Conservation (phyloP, 2,329 filamentous ascomycete species). For the Graphiopsis chlorocephala region DNA sequence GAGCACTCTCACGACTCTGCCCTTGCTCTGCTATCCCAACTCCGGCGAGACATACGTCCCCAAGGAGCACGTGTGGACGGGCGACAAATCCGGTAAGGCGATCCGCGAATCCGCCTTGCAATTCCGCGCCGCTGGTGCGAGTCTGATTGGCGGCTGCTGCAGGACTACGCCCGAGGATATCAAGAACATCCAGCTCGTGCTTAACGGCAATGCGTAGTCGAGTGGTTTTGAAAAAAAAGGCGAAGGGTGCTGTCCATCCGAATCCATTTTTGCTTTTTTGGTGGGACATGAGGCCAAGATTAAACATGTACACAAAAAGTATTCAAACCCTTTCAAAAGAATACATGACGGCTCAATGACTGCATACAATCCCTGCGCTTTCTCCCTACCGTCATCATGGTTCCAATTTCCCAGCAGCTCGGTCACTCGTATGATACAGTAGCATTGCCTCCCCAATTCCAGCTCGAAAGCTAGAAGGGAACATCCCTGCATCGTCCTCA, state of each 20-base stretch:
- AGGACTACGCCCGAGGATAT: conserved; percentile 44
- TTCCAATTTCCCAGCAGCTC: not conserved
- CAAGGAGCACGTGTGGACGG: conserved; percentile 15
- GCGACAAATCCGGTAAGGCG: conserved; percentile 20
- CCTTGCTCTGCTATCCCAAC: conserved; percentile 44
- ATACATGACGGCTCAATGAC: too few relatives aligned
- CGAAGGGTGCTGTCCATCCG: too few relatives aligned
- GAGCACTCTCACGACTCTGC: conserved; percentile 31
- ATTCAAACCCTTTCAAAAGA: too few relatives aligned
- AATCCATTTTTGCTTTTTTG: too few relatives aligned
- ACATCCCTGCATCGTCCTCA: not conserved
- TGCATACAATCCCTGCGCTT: too few relatives aligned
- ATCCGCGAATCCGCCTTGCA: conserved; percentile 26
- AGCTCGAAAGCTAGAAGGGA: not conserved
- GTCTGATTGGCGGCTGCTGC: conserved; percentile 49
- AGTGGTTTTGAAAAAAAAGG: too few relatives aligned
- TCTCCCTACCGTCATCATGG: not conserved
- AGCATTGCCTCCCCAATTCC: not conserved
- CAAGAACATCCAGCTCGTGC: not conserved
- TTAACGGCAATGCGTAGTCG: not conserved
- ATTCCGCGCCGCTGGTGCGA: conserved; percentile 39
- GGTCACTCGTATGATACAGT: not conserved
- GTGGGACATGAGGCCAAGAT: not conserved
- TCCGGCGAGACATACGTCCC: conserved; percentile 49
- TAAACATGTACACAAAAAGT: too few relatives aligned